Base-by-base conservation (phyloP, 129 eudicot species). In the Flaveria ramosissima region DNA sequence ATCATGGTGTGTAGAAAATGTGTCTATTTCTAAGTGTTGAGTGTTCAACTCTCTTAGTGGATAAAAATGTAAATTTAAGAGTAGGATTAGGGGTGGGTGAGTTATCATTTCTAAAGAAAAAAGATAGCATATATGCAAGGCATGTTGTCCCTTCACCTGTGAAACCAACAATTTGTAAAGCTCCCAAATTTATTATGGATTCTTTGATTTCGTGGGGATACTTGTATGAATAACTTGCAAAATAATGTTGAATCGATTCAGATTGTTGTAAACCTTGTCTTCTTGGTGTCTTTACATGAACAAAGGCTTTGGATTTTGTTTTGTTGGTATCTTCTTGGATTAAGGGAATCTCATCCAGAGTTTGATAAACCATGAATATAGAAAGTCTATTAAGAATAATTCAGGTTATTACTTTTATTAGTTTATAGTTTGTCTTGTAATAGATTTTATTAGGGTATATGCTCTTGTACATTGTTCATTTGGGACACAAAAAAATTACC, bases 321-420 rank as follows among this genome's bases (percentile, higher is more conserved):
- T 62, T 46, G 71, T 30, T 63, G 14, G 46, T 63, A 15, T 63
- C 45, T 30, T 63, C 11, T 63, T 63, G 67, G 69, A 43, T 41
- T 51, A 16, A 15, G 23, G 24, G n/a, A 32, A 66, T 66, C 45
- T 76, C 39, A 19, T 48, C 20, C 7, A 9, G 39, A 59, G 56
- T 74, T 74, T 6, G 3, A 74, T 9, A 61, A 19, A 26, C 45
- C 19, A 9, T 26, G 2, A 15, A 77, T 67, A 52, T 21, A 53
- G 73, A 76, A 52, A 77, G 43, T 76, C 41, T 65, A 30, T 75
- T 21, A 51, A 76, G 16, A 68, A 41, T 42, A 45, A 41, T 59
- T 78, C 7, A 30, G 17, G 14, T 70, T 27, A 19, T 59, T 26
- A 59, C 62, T 1, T 17, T 24, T 70, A 7, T 26, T 13, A 36